Base-by-base conservation (phyloP, 2,329 filamentous ascomycete genomes). In the Hypocrella siamensis region DNA sequence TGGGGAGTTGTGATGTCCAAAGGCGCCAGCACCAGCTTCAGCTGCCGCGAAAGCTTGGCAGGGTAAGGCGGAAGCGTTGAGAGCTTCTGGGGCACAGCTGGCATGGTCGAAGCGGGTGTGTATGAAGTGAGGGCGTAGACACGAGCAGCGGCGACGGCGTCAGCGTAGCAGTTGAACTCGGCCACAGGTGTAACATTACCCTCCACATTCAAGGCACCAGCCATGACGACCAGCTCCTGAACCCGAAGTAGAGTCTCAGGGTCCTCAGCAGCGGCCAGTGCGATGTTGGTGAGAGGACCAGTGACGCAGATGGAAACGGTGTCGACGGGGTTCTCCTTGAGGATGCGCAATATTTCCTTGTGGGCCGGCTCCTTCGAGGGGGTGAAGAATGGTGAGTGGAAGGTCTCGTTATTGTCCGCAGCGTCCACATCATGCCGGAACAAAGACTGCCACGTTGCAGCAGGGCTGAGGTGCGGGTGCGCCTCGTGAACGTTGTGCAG, bases 111-210 rank as follows among this genome's bases (percentile, higher is more conserved):
- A 10, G 65, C 56, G 1, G 90, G 90, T 21, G 60, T 73, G 5
- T 66, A 70, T 2, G 79, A 84, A 1, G 81, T 85, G 39, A 90
- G 61, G 6, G 82, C 79, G 47, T 78, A 86, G 14, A 90, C 69
- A 11, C 80, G 68, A 9, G 82, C 81, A 1, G 80, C 72, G 18
- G 82, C 80, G 26, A 82, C 67, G 15, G 80, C 66, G 51, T 98
- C 92, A 35, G 90, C 86, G 48, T 84, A 93, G 35, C 79, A 80
- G 61, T 98, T 98, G 69, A 98, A 98, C 53, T 98, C 90, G 39
- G 82, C 84, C 10, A 79, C 71, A 2, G 90, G 88, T 28, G 74
- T 76, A 47, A 82, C 75, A 53, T 98, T 98, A 43, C 90, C 90
- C 31, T 75, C 68, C 28, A 75, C 60, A 36, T 80, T 66, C 33